Percentiles rank a stretch among this genome's conserved stretches.
Evolutionary conservation across 2,329 filamentous ascomycete species (phyloP).

Genomic region (Atkinsonella hypoxylon): DNA sequence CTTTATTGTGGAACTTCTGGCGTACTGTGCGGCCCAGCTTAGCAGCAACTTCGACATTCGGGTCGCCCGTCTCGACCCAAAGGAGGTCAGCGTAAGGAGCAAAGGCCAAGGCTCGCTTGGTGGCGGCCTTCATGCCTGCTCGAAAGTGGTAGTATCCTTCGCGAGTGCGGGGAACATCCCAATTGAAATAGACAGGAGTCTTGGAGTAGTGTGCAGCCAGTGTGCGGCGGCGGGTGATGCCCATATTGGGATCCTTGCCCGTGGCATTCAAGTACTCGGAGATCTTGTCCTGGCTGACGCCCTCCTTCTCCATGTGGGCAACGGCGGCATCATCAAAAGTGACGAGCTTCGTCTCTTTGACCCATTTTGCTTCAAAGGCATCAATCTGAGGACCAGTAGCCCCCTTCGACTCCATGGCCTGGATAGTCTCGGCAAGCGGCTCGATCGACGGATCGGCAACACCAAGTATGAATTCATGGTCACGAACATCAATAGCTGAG

Average conservation of each 20-base stretch:
- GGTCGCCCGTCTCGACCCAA: constrained; percentile 94
- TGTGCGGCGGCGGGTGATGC: constrained; percentile 63
- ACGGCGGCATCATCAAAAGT: constrained; percentile 87
- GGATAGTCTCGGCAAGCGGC: constrained; percentile 77
- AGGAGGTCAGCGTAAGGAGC: constrained; percentile 87
- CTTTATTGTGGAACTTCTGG: constrained; percentile 59
- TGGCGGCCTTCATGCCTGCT: constrained; percentile 73
- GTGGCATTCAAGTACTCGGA: constrained; percentile 55
- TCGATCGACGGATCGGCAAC: constrained; percentile 62
- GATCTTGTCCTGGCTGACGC: constrained; percentile 50
- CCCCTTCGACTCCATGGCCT: constrained; percentile 76
- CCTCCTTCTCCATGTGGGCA: constrained; percentile 57
- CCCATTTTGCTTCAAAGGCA: constrained; percentile 75
- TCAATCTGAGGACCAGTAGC: constrained; percentile 73
- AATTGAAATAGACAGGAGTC: constrained; percentile 67
- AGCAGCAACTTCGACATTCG: constrained; percentile 64
- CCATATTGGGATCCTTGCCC: constrained; percentile 55
- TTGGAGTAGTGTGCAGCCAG: constrained; percentile 58
- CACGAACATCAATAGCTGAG: constrained; percentile 82
- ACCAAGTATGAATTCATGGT: constrained; percentile 94
- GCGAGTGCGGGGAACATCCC: constrained; percentile 83
- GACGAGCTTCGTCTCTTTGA: constrained; percentile 71
- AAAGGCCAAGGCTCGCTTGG: constrained; percentile 85
- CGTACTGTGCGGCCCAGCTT: constrained; percentile 69
- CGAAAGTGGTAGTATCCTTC: constrained; percentile 91